These are phyloP conservation scores for Anisodus tanguticus DNA, from an alignment of 257 asterid species.

Conservation along the genomic window DNA sequence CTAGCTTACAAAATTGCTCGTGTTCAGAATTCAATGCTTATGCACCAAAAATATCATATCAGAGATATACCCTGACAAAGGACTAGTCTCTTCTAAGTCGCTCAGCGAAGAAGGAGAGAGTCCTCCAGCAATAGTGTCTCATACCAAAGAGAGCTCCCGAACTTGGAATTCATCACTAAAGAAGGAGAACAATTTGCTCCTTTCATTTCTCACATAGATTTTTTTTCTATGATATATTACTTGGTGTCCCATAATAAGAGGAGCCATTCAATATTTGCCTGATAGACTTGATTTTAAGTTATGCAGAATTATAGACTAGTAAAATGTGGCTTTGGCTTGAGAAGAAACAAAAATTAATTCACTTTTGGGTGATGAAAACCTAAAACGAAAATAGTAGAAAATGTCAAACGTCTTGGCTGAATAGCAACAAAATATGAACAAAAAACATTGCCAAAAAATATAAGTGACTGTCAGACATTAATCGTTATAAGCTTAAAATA, in stretches of 20 bases:
- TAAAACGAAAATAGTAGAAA: not conserved
- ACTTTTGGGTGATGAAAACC: slow-evolving; percentile 9
- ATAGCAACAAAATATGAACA: not conserved
- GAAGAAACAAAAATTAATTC: not conserved
- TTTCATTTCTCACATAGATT: not conserved
- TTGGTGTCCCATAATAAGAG: not conserved
- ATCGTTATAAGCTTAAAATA: too few relatives aligned
- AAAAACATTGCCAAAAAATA: not conserved
- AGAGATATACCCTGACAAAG: not conserved
- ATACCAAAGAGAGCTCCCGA: not conserved
- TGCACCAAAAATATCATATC: not conserved
- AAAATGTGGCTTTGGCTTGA: slow-evolving; percentile 6
- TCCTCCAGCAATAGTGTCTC: slow-evolving; percentile 10
- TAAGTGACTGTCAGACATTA: not conserved
- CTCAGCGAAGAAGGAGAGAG: not conserved
- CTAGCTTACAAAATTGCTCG: not conserved
- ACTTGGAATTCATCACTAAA: not conserved
- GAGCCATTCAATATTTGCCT: not conserved
- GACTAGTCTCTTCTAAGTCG: slow-evolving; percentile 15
- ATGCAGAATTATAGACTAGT: not conserved
- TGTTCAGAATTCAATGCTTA: not conserved
- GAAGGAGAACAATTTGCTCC: slow-evolving; percentile 6
- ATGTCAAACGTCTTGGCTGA: not conserved
- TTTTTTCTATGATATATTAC: not conserved
- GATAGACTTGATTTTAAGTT: slow-evolving; percentile 10